Conservation (phyloP, 2,329 filamentous ascomycete genomes). For the Phaeosphaeria sp. region DNA sequence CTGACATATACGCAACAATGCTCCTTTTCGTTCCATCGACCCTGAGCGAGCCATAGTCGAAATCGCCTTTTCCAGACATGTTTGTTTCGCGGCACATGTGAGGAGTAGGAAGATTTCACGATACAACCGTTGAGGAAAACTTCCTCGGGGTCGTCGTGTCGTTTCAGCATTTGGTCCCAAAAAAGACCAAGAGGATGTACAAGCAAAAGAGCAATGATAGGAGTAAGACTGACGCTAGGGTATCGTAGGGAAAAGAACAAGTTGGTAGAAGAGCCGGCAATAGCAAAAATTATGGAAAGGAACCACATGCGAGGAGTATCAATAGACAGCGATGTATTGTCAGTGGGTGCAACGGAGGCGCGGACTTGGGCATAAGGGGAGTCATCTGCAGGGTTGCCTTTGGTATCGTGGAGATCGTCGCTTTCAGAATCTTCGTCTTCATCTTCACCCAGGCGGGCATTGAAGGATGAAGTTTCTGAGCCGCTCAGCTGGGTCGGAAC, state of each 20-base stretch:
- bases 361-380: conserved; percentile 81
- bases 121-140: conserved; percentile 65
- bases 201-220: conserved; percentile 83
- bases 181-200: conserved; percentile 82
- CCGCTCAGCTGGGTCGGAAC: conserved; percentile 30
- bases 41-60: conserved; percentile 79
- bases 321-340: conserved; percentile 79
- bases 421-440: conserved; percentile 45
- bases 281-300: conserved; percentile 78
- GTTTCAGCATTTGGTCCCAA: conserved; percentile 77
- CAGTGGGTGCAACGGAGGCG: conserved; percentile 77
- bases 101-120: conserved; percentile 18
- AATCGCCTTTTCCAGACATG: conserved; percentile 50
- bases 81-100: conserved; percentile 13
- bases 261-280: conserved; percentile 83
- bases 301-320: conserved; percentile 89
- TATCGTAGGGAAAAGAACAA: conserved; percentile 90
- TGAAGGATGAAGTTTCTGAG: conserved; percentile 38
- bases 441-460: conserved; percentile 32
- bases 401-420: conserved; percentile 41
- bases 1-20: conserved; percentile 89
- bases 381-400: conserved; percentile 66
- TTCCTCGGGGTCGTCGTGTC: conserved; percentile 60
- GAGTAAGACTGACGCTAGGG: conserved; percentile 87
- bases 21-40: conserved; percentile 86